phyloP scores from a whole-genome alignment of 495 filamentous ascomycete genomes.

The Hypomontagnella monticulosa region DNA sequence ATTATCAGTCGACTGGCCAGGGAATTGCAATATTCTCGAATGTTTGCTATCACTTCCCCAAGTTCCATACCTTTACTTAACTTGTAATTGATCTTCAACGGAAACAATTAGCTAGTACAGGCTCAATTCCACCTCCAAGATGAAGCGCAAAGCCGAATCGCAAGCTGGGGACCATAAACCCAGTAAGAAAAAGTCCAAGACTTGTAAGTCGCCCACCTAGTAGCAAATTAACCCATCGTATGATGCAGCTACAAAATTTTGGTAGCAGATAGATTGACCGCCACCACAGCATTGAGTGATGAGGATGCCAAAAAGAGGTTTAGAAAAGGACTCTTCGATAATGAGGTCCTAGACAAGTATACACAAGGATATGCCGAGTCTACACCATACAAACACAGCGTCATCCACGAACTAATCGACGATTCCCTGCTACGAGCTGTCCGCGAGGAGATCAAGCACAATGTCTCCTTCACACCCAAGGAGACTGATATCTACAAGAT shows the following conservation, averaged over 20 bases:
- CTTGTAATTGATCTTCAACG: slow-evolving; percentile 7
- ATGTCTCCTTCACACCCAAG: slow-evolving; percentile 95
- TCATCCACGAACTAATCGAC: slow-evolving; percentile 82
- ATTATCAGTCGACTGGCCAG: slow-evolving; percentile 23
- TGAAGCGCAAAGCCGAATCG: slow-evolving; percentile 61
- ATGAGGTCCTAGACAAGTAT: slow-evolving; percentile 71
- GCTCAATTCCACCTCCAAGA: slow-evolving; percentile 46
- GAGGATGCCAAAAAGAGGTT: slow-evolving; percentile 67
- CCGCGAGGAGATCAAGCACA: slow-evolving; percentile 84
- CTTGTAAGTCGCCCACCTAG: slow-evolving; percentile 45
- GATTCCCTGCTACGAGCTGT: slow-evolving; percentile 84
- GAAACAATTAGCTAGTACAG: background rate
- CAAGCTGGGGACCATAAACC: slow-evolving; percentile 48
- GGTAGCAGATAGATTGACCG: slow-evolving; percentile 23
- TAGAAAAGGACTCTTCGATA: slow-evolving; percentile 78
- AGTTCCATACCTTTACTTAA: background rate
- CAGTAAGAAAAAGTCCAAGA: slow-evolving; percentile 56
- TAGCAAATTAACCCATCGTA: slow-evolving; percentile 26
- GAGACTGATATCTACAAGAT: slow-evolving; percentile 99
- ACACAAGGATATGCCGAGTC: slow-evolving; percentile 75
- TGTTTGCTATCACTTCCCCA: background rate
- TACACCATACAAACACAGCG: slow-evolving; percentile 87
- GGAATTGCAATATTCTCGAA: slow-evolving; percentile 6
- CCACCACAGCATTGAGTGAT: slow-evolving; percentile 51
- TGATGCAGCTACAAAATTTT: slow-evolving; percentile 19